Percentiles rank a stretch among this genome's conserved stretches.
Conservation (phyloP, 768 basidiomycete genomes). For the Cystobasidium ongulense region DNA sequence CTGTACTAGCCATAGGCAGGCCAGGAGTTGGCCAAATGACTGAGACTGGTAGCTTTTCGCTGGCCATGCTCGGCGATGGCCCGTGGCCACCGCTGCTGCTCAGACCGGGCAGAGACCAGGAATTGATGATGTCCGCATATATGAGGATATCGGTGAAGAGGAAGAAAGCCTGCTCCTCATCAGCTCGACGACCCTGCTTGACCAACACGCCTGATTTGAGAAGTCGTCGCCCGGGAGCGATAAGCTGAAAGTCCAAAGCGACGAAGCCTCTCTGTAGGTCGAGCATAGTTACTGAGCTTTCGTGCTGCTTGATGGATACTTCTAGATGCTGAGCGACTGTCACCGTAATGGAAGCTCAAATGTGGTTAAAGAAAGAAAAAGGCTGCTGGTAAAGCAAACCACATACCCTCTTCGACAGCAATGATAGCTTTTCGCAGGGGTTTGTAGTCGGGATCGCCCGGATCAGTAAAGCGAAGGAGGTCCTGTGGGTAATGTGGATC, state of each 20-base stretch:
- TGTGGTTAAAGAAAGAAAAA: too few relatives aligned
- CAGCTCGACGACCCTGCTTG: conserved; percentile 40
- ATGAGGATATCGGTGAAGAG: conserved; percentile 74
- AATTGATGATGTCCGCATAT: conserved; percentile 42
- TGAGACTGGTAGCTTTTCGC: conserved; percentile 5
- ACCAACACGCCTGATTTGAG: conserved; percentile 52
- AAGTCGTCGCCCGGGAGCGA: conserved; percentile 70
- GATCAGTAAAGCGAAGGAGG: conserved; percentile 35
- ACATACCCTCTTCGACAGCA: conserved; percentile 37
- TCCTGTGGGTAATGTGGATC: conserved; percentile 15
- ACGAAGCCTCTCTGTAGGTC: conserved; percentile 69
- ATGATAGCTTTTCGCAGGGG: conserved; percentile 32
- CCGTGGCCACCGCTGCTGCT: not conserved
- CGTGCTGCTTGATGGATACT: conserved; percentile 49
- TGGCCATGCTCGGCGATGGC: not conserved
- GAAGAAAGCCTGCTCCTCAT: conserved; percentile 62
- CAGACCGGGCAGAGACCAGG: not conserved
- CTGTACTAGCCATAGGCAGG: not conserved
- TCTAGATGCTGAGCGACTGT: conserved; percentile 40
- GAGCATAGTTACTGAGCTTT: conserved; percentile 65
- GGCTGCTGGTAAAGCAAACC: too few relatives aligned
- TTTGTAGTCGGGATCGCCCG: conserved; percentile 32
- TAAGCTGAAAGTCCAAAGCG: conserved; percentile 67
- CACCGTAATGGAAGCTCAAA: not conserved
- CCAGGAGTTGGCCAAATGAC: conserved; percentile 8